Conservation (phyloP, 1,284 basidiomycete genomes). For the Lignosus rhinocerotis region DNA sequence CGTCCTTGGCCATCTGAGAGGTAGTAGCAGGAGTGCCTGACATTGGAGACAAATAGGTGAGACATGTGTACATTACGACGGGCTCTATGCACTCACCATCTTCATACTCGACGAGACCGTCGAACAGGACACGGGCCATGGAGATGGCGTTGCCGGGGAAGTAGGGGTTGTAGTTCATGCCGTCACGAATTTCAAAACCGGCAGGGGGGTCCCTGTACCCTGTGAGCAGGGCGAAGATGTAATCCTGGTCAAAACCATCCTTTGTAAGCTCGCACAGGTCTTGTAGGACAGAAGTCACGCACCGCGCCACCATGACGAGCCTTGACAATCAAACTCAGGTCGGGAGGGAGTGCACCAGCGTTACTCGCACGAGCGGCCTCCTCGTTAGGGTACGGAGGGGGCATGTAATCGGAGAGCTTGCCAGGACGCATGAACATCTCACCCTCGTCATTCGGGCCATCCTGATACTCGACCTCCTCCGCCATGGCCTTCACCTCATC, state of each 20-base stretch:
- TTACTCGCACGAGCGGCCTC: constrained; percentile 96
- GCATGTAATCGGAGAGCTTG: constrained; percentile 97
- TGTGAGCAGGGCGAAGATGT: constrained; percentile 95
- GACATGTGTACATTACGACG: not conserved
- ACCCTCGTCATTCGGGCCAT: constrained; percentile 93
- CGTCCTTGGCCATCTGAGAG: constrained; percentile 99
- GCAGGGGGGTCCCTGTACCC: constrained; percentile 98
- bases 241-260: constrained; percentile 65
- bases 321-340: constrained; percentile 97
- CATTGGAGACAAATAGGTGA: not conserved
- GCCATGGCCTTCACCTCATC: constrained; percentile 94
- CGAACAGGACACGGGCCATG: constrained; percentile 97
- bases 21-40: constrained; percentile 93
- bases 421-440: constrained; percentile 99
- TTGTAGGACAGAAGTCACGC: constrained; percentile 35
- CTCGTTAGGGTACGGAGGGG: constrained; percentile 95
- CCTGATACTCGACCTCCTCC: constrained; percentile 95
- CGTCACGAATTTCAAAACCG: constrained; percentile 94
- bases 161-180: constrained; percentile 98
- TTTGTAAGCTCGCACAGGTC: constrained; percentile 1
- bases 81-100: constrained; percentile 58
- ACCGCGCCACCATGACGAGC: constrained; percentile 97
- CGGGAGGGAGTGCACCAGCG: constrained; percentile 94
- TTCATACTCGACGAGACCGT: constrained; percentile 93
- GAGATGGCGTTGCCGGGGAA: constrained; percentile 98